Percentiles rank a stretch among this genome's conserved stretches.
These are phyloP conservation scores for Botryotinia narcissicola DNA, from an alignment of 2,329 filamentous ascomycete genomes.

Conservation along the genomic window DNA sequence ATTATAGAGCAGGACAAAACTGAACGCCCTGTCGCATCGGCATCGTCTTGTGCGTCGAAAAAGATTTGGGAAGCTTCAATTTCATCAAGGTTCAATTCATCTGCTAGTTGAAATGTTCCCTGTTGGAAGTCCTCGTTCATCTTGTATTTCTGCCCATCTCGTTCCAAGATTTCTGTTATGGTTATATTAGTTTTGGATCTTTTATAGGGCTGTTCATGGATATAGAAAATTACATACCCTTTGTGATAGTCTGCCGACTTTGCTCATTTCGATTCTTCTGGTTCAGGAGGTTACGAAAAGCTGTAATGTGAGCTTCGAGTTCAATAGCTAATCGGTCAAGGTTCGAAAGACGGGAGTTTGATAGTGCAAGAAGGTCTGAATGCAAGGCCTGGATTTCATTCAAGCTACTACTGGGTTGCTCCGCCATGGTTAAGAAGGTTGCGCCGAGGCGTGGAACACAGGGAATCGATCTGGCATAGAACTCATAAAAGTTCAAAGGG, in stretches of 20 bases:
- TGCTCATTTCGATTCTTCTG: constrained; percentile 71
- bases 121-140: constrained; percentile 89
- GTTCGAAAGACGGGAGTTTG: constrained; percentile 67
- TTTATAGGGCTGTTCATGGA: background rate
- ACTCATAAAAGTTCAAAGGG: constrained; percentile 8
- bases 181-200: constrained; percentile 8
- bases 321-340: constrained; percentile 65
- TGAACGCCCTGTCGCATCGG: constrained; percentile 66
- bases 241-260: constrained; percentile 69
- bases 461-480: constrained; percentile 6
- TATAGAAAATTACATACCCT: constrained; percentile 48
- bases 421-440: constrained; percentile 57
- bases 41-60: constrained; percentile 68
- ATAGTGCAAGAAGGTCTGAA: constrained; percentile 75
- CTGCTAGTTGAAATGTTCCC: constrained; percentile 74
- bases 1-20: constrained; percentile 78
- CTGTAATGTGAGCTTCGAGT: constrained; percentile 64
- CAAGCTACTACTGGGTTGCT: constrained; percentile 63
- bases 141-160: constrained; percentile 71
- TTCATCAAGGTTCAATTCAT: constrained; percentile 89
- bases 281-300: constrained; percentile 70
- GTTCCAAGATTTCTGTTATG: constrained; percentile 66
- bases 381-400: constrained; percentile 81
- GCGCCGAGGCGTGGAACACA: constrained; percentile 26
- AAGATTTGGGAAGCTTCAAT: constrained; percentile 76